Percentiles rank a stretch among this genome's conserved stretches.
Conservation (phyloP, 1,139 yeast species). For the Yamadazyma sp. region DNA sequence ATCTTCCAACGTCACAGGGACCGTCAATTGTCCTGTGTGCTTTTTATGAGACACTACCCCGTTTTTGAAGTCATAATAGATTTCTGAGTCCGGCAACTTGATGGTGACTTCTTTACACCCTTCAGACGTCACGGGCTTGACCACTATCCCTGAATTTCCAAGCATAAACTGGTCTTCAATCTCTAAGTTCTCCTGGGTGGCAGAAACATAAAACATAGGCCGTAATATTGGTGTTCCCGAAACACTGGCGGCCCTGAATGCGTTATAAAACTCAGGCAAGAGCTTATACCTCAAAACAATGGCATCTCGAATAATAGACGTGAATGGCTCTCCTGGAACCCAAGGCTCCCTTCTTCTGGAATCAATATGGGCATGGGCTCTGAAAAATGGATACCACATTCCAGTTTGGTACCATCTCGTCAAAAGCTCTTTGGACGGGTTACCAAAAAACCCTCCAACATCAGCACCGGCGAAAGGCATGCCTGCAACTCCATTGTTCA, state of each 20-base stretch:
- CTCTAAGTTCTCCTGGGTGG: slow-evolving; percentile 51
- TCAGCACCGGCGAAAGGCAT: slow-evolving; percentile 96
- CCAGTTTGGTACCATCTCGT: slow-evolving; percentile 97
- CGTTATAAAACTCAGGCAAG: slow-evolving; percentile 78
- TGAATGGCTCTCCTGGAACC: slow-evolving; percentile 74
- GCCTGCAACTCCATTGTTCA: slow-evolving; percentile 79
- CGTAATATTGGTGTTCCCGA: slow-evolving; percentile 70
- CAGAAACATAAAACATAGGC: slow-evolving; percentile 68
- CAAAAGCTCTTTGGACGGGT: slow-evolving; percentile 77
- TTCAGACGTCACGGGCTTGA: slow-evolving; percentile 76
- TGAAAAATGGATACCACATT: slow-evolving; percentile 91
- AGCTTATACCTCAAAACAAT: slow-evolving; percentile 70
- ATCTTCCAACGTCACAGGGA: slow-evolving; percentile 51
- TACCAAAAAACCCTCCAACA: slow-evolving; percentile 94
- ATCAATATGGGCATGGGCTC: slow-evolving; percentile 96
- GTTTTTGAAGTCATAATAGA: slow-evolving; percentile 58
- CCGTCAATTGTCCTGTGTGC: slow-evolving; percentile 18
- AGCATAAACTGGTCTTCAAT: slow-evolving; percentile 85
- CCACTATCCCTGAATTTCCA: slow-evolving; percentile 71
- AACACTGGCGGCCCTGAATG: slow-evolving; percentile 64
- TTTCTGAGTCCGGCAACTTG: slow-evolving; percentile 62
- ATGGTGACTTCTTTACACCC: slow-evolving; percentile 46
- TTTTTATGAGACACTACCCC: slow-evolving; percentile 22
- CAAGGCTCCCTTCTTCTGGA: slow-evolving; percentile 92
- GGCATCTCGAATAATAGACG: slow-evolving; percentile 67